Conservation (phyloP, 225 moss, liverwort and hornwort species). For the Bryoerythrophyllum caledonicum region DNA sequence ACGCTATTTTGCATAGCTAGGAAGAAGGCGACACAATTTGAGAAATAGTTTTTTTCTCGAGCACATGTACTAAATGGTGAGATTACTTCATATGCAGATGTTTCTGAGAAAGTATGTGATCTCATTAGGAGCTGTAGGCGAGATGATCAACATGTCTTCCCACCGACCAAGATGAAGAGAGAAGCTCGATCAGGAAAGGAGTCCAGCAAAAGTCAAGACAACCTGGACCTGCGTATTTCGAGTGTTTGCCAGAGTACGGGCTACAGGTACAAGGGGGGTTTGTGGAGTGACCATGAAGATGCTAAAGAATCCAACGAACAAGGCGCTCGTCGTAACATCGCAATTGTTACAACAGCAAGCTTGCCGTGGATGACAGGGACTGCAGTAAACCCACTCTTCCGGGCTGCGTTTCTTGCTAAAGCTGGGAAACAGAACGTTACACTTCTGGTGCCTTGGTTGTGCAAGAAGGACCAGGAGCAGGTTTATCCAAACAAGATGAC, state of each 20-base stretch:
- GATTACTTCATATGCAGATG: constrained; percentile 51
- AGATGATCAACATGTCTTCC: constrained; percentile 58
- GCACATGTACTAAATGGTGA: background rate
- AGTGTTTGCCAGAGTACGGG: constrained; percentile 98
- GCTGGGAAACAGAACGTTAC: constrained; percentile 90
- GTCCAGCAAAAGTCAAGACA: constrained; percentile 58
- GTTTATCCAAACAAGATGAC: constrained; percentile 94
- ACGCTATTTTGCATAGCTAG: background rate
- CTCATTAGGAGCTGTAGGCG: constrained; percentile 86
- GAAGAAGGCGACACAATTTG: constrained; percentile 5
- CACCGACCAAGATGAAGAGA: constrained; percentile 31
- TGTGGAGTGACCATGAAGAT: constrained; percentile 71
- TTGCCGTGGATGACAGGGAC: constrained; percentile 99
- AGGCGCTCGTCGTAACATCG: constrained; percentile 69
- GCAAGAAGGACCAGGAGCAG: constrained; percentile 87
- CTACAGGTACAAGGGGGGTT: constrained; percentile 90
- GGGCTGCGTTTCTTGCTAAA: constrained; percentile 94
- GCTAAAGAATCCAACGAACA: constrained; percentile 45
- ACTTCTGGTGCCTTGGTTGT: constrained; percentile 93
- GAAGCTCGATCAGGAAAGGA: constrained; percentile 35
- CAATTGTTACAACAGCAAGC: constrained; percentile 97
- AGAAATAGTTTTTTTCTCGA: background rate
- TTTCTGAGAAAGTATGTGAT: constrained; percentile 89
- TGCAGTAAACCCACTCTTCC: constrained; percentile 94
- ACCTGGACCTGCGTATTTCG: constrained; percentile 81